A percentile compares a stretch with the other conserved stretches of the same genome.
These are phyloP conservation scores for Singerocomus inundabilis DNA, from an alignment of 1,284 basidiomycete genomes.

Conservation along the genomic window DNA sequence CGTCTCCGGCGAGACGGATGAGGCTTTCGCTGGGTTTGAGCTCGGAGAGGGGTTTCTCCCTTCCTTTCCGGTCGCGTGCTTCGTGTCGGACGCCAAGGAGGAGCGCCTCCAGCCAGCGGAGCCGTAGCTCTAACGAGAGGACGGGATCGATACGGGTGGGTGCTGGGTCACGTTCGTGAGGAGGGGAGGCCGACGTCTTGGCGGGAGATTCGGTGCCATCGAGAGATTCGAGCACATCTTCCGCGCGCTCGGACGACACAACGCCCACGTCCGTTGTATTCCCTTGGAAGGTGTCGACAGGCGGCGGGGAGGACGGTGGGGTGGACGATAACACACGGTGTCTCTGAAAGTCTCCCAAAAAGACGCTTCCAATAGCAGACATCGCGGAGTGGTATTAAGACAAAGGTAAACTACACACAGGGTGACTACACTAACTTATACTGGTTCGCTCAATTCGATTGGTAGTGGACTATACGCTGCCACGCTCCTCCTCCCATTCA, in stretches of 20 bases:
- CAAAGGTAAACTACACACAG: too few species aligned
- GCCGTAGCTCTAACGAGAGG: slow-evolving; percentile 66
- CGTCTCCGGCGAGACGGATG: slow-evolving; percentile 53
- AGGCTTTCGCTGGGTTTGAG: slow-evolving; percentile 54
- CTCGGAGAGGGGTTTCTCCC: slow-evolving; percentile 26
- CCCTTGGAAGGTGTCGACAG: slow-evolving; percentile 13
- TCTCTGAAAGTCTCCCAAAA: slow-evolving; percentile 69
- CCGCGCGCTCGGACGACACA: slow-evolving; percentile 19
- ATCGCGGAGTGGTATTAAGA: slow-evolving; percentile 28
- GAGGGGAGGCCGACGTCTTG: slow-evolving; percentile 11
- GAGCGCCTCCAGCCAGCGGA: slow-evolving; percentile 75
- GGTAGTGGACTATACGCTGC: slow-evolving; percentile 68
- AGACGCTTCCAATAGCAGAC: slow-evolving; percentile 68
- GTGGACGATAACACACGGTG: slow-evolving; percentile 61
- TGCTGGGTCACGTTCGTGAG: neutral
- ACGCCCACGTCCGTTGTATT: slow-evolving; percentile 21
- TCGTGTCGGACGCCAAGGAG: slow-evolving; percentile 62
- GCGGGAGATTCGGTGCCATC: slow-evolving; percentile 28
- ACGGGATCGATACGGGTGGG: slow-evolving; percentile 52
- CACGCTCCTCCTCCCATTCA: slow-evolving; percentile 40
- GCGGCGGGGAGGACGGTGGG: slow-evolving; percentile 62
- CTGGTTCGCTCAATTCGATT: slow-evolving; percentile 59
- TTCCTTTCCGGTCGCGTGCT: slow-evolving; percentile 28
- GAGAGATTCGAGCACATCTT: slow-evolving; percentile 29
- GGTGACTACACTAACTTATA: slow-evolving; percentile 10